phyloP scores from a whole-genome alignment of 352 stramenopile species.

The Pythium vanterpoolii region DNA sequence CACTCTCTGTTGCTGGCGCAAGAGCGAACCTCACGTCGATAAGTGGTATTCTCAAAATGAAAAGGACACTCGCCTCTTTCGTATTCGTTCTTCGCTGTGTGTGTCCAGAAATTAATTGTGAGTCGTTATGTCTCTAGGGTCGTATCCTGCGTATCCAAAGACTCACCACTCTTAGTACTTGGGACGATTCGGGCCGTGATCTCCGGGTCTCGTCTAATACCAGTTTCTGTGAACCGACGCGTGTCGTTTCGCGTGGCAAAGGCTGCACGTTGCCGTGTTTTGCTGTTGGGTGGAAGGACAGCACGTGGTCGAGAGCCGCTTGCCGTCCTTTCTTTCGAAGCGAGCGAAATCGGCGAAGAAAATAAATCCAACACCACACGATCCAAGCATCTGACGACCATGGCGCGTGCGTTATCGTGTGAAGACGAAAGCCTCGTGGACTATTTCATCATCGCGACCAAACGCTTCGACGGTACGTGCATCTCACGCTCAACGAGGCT shows the following conservation, averaged over 20 bases:
- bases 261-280: no score
- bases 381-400: background rate
- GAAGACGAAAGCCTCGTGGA: conserved; percentile 32
- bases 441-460: conserved; percentile 42
- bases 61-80: background rate
- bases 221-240: background rate
- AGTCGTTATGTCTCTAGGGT: background rate
- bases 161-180: background rate
- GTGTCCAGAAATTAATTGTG: no score
- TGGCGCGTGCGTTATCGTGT: conserved; percentile 6
- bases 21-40: conserved; percentile 3
- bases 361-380: background rate
- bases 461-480: conserved; percentile 23
- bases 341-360: background rate
- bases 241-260: background rate
- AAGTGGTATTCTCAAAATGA: no score
- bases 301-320: no score
- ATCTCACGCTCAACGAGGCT: background rate
- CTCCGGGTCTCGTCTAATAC: no score
- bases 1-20: background rate
- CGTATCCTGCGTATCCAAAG: background rate
- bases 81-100: no score
- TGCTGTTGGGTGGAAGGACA: background rate
- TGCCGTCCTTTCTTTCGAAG: background rate
- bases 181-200: no score